Conservation (phyloP, 208 protist genomes). For the Trypanosoma conorhini region DNA sequence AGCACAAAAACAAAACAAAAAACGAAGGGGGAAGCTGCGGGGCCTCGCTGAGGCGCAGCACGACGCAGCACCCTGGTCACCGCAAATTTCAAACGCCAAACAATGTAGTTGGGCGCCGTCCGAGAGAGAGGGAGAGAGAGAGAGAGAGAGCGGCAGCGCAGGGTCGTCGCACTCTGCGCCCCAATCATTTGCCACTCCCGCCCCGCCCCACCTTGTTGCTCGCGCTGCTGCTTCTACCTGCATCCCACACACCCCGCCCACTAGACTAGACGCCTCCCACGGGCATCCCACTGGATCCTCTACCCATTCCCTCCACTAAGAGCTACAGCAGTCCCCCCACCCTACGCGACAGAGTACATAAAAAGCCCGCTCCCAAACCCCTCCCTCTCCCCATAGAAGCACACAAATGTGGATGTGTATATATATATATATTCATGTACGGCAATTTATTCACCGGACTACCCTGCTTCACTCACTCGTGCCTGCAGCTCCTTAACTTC, state of each 20-base stretch:
- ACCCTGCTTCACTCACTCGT: conserved; percentile 4
- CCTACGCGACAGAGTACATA: background rate
- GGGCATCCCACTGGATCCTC: background rate
- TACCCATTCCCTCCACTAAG: background rate
- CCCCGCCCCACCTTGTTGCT: background rate
- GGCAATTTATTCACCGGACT: background rate
- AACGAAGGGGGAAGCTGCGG: background rate
- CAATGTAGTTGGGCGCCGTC: background rate
- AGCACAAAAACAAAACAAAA: background rate
- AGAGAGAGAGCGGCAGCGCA: no score
- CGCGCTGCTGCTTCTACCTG: no score
- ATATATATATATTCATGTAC: background rate
- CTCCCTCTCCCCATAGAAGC: no score
- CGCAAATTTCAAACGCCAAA: background rate
- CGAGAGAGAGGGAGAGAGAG: no score
- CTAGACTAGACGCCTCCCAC: background rate
- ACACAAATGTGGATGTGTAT: background rate
- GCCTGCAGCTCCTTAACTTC: conserved; percentile 83
- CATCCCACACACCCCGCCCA: background rate
- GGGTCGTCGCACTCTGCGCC: no score
- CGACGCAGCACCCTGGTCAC: background rate
- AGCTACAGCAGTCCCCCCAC: background rate
- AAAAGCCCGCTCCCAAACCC: no score
- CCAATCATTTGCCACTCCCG: no score
- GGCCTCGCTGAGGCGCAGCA: background rate